phyloP scores from a whole-genome alignment of 768 basidiomycete genomes.

The Lactarius pseudohatsudake region DNA sequence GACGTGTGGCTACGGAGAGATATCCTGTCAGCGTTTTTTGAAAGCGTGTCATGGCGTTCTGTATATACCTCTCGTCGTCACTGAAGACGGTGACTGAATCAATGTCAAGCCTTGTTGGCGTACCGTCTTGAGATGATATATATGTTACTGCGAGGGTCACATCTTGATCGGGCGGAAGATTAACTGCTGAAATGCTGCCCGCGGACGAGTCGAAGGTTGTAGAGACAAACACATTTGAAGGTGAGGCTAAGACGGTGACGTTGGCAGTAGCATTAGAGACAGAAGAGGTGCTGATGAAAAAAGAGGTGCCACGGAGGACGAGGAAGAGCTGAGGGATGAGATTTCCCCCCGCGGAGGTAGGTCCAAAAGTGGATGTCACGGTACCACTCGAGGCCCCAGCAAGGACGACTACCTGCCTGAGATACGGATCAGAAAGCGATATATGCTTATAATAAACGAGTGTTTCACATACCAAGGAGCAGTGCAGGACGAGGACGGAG shows the following conservation, averaged over 20 bases:
- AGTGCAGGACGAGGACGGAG: conserved; percentile 7
- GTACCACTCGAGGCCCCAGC: conserved; percentile 26
- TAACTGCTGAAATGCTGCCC: conserved; percentile 26
- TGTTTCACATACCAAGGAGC: conserved; percentile 21
- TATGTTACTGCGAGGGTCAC: conserved; percentile 29
- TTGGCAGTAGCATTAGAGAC: conserved; percentile 31
- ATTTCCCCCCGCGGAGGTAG: conserved; percentile 7
- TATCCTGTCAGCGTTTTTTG: not conserved
- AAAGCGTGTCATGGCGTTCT: not conserved
- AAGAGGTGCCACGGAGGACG: conserved; percentile 28
- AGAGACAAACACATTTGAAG: conserved; percentile 25
- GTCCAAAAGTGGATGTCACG: conserved; percentile 29
- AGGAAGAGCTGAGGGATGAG: conserved; percentile 31
- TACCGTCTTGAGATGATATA: conserved; percentile 15
- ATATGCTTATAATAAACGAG: not conserved
- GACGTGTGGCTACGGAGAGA: conserved; percentile 15
- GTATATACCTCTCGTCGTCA: conserved; percentile 12
- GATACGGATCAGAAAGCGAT: conserved; percentile 15
- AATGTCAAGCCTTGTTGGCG: conserved; percentile 28
- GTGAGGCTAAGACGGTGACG: conserved; percentile 28
- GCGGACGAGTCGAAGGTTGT: conserved; percentile 25
- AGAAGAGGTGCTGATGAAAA: conserved; percentile 26
- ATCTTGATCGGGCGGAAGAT: conserved; percentile 26
- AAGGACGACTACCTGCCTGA: conserved; percentile 26
- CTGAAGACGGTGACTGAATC: conserved; percentile 25